Base-by-base conservation (phyloP, 176 grass and related monocot species). In the Musa itinerans region DNA sequence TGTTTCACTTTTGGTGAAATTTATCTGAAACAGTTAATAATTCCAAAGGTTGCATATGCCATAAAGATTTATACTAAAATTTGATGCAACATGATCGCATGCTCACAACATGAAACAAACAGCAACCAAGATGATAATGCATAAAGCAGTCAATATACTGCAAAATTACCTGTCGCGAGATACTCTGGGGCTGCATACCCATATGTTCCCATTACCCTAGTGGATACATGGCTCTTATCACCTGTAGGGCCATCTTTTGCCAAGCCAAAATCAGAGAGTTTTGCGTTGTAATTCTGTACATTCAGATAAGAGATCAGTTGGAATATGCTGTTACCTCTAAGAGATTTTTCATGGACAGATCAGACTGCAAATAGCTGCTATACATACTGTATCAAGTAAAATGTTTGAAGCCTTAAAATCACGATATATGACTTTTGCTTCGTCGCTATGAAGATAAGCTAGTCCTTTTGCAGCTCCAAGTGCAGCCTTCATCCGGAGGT, bases 331-430 rank as follows among this genome's bases (percentile, higher is more conserved):
- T 67, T 51, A 51, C 72, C 75, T 22, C 1, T 1, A 65, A 27
- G 23, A 20, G 23, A 79, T 63, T 63, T 67, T 53, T 1, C 12
- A 83, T 19, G 69, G 51, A 57, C 11, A 58, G 17, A 78, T 11
- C 72, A 2, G 11, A 27, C 50, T 56, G 74, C 52, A 74, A 79
- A 58, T 6, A 43, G 34, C 61, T 17, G 83, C 6, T 43, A 19
- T 59, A 63, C 84, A 34, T 74, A 98, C 94, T 63, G 86, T 82
- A 52, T 98, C 94, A 54, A 98, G 84, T 83, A 98, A 88, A 69
- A 98, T 79, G 75, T 98, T 98, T 70, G 94, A 93, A 11, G 94
- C 79, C 78, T 98, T 98, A 69, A 98, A 93, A 93, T 98, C 94
- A 5, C 93, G 87, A 85, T 96, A 96, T 54, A 96, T 96, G 82